Evolutionary conservation across 345 rosid species (phyloP).

Genomic region (Citrus sinensis): DVS_A1.0 CM039168.1:3919001-3919500

Average conservation of each 20-base stretch:
- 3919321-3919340: not conserved
- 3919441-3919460: too few relatives aligned
- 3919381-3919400: too few relatives aligned
- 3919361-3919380: too few relatives aligned
- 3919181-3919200: slow-evolving; percentile 30
- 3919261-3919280: slow-evolving; percentile 40
- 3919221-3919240: slow-evolving; percentile 30
- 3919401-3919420: too few relatives aligned
- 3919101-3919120: slow-evolving; percentile 44
- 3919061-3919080: slow-evolving; percentile 48
- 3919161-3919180: slow-evolving; percentile 28
- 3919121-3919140: slow-evolving; percentile 35
- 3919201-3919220: slow-evolving; percentile 40
- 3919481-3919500: too few relatives aligned
- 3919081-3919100: slow-evolving; percentile 41
- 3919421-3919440: too few relatives aligned
- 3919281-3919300: slow-evolving; percentile 19
- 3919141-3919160: slow-evolving; percentile 9
- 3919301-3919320: not conserved
- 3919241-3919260: slow-evolving; percentile 38
- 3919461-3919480: too few relatives aligned
- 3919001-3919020: not conserved
- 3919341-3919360: too few relatives aligned
- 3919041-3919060: slow-evolving; percentile 49
- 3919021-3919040: slow-evolving; percentile 21